Conservation (phyloP, 176 grass and related monocot species). For the Panicum miliaceum region DNA sequence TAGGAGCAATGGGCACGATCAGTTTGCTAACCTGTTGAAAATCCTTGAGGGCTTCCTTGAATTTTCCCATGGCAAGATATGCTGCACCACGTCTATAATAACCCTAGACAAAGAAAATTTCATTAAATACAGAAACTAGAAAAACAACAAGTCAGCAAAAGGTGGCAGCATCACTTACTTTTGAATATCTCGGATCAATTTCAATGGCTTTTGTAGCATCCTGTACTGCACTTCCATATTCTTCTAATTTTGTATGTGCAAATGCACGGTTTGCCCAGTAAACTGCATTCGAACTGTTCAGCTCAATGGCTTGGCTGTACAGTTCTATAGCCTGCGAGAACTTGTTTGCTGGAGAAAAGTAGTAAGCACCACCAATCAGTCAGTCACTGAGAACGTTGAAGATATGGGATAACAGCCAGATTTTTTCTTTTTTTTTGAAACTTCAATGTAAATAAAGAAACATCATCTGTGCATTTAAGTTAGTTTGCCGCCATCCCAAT, state of each 20-base stretch:
- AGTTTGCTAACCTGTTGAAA: conserved; percentile 72
- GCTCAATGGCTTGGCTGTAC: conserved; percentile 84
- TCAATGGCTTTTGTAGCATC: conserved; percentile 90
- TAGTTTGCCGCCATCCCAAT: conserved; percentile 41
- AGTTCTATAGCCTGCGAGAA: conserved; percentile 86
- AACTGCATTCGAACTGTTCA: conserved; percentile 76
- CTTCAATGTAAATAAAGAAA: conserved; percentile 4
- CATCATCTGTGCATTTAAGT: background rate
- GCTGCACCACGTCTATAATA: conserved; percentile 87
- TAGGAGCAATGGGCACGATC: background rate
- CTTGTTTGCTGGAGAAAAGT: conserved; percentile 64
- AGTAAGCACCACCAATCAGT: conserved; percentile 8
- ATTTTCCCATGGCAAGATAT: conserved; percentile 96
- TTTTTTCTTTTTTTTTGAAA: background rate
- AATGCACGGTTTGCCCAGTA: conserved; percentile 96
- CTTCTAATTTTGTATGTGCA: conserved; percentile 84
- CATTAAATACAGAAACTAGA: conserved; percentile 18
- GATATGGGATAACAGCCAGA: background rate
- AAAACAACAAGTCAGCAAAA: conserved; percentile 18
- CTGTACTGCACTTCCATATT: conserved; percentile 87
- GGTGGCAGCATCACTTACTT: conserved; percentile 50
- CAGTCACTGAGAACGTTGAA: background rate
- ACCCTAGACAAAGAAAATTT: conserved; percentile 50
- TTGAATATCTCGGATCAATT: conserved; percentile 83
- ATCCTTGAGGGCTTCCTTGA: conserved; percentile 96